phyloP scores from a whole-genome alignment of 176 grass and related monocot genomes.

The Carex parvula region DNA sequence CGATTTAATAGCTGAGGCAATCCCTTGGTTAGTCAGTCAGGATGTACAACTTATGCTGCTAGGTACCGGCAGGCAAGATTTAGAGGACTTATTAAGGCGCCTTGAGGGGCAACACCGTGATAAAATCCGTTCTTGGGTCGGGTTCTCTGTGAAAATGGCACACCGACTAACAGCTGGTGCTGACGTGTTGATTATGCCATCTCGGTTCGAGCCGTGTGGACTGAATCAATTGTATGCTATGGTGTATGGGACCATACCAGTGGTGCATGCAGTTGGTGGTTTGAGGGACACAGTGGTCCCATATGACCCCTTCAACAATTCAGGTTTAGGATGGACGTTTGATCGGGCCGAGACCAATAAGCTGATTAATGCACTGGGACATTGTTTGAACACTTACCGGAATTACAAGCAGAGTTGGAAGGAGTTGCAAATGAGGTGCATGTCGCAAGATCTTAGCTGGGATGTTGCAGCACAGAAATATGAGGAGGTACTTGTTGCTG shows the following conservation, averaged over 20 bases:
- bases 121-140: constrained; percentile 71
- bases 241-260: constrained; percentile 78
- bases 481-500: constrained; percentile 81
- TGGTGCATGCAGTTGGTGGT: constrained; percentile 89
- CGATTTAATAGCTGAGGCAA: constrained; percentile 81
- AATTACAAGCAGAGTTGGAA: constrained; percentile 80
- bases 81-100: constrained; percentile 65
- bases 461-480: constrained; percentile 76
- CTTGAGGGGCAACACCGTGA: constrained; percentile 45
- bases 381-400: constrained; percentile 79
- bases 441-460: constrained; percentile 88
- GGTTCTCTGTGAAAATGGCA: constrained; percentile 81
- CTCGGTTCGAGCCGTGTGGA: constrained; percentile 91
- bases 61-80: constrained; percentile 63
- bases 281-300: constrained; percentile 76
- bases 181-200: constrained; percentile 77
- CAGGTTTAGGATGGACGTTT: constrained; percentile 80
- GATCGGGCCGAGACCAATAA: constrained; percentile 49
- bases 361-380: constrained; percentile 59
- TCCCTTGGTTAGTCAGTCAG: constrained; percentile 73
- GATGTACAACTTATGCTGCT: constrained; percentile 86
- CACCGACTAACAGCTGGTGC: constrained; percentile 74
- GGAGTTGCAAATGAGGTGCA: constrained; percentile 60
- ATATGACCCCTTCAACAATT: constrained; percentile 54
- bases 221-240: constrained; percentile 94